A percentile compares a stretch with the other conserved stretches of the same genome.
phyloP scores from a whole-genome alignment of 2,329 filamentous ascomycete genomes.

The Talaromyces funiculosus region DNA sequence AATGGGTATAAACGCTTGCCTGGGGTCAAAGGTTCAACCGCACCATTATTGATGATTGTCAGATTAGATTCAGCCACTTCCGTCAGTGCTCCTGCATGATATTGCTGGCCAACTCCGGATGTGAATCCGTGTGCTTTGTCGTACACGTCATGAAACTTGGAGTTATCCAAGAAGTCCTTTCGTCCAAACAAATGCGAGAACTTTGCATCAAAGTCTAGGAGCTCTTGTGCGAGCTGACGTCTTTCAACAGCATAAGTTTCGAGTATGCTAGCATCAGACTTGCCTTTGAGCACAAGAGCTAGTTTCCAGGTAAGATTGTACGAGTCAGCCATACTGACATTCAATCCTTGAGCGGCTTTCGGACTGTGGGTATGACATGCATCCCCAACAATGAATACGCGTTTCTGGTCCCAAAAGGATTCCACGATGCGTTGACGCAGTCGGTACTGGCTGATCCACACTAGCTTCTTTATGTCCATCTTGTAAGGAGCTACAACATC shows the following conservation, averaged over 20 bases:
- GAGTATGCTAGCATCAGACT: background rate
- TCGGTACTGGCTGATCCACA: too few relatives aligned
- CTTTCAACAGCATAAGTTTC: background rate
- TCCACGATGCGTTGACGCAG: too few relatives aligned
- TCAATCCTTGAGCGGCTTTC: background rate
- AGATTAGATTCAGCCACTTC: too few relatives aligned
- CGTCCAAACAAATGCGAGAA: too few relatives aligned
- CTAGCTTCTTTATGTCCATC: too few relatives aligned
- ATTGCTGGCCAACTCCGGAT: background rate
- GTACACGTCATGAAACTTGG: background rate
- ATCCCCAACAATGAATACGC: background rate
- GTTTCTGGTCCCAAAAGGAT: too few relatives aligned
- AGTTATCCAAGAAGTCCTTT: background rate
- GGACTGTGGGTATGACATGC: background rate
- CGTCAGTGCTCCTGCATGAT: background rate
- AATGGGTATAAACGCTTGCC: too few relatives aligned
- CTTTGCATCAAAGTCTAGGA: background rate
- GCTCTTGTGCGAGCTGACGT: background rate
- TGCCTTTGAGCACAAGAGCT: background rate
- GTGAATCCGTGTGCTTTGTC: too few relatives aligned
- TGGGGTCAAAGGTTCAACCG: too few relatives aligned
- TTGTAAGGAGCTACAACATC: too few relatives aligned
- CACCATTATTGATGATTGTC: too few relatives aligned
- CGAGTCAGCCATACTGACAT: background rate
- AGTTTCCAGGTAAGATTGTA: background rate